phyloP scores from a whole-genome alignment of 1,284 basidiomycete species.

The Tilletia indica region DNA sequence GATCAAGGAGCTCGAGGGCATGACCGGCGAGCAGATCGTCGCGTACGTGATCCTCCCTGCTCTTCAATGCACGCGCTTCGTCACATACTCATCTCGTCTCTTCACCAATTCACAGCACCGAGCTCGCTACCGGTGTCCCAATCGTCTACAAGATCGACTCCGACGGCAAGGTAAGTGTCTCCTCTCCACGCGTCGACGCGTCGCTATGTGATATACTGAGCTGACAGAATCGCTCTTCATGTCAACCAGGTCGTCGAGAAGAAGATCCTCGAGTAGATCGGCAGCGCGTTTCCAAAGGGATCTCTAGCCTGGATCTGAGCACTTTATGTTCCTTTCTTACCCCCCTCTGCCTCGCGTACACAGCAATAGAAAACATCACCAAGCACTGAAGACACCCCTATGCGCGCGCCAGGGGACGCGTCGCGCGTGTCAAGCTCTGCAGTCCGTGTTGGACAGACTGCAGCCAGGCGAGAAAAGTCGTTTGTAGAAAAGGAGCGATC shows the following conservation, averaged over 20 bases:
- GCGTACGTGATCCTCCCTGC: background rate
- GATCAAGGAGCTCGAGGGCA: constrained; percentile 58
- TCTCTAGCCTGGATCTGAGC: too few species aligned
- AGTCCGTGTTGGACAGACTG: too few species aligned
- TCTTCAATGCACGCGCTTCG: background rate
- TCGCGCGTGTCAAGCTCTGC: too few species aligned
- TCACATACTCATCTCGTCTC: background rate
- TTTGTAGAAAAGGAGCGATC: too few species aligned
- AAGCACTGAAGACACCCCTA: too few species aligned
- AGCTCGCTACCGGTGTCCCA: constrained; percentile 59
- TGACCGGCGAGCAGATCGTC: constrained; percentile 19
- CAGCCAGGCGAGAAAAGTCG: too few species aligned
- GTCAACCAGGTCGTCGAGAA: constrained; percentile 39
- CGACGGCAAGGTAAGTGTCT: constrained; percentile 38
- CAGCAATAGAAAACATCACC: background rate
- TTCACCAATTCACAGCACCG: constrained; percentile 25
- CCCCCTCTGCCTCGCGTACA: background rate
- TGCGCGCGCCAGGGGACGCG: too few species aligned
- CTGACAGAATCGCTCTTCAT: background rate
- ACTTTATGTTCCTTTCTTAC: too few species aligned
- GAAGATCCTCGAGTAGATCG: constrained; percentile 45
- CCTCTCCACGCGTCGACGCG: too few species aligned
- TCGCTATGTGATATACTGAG: background rate
- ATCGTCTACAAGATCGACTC: constrained; percentile 58
- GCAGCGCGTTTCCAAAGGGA: background rate